These are phyloP conservation scores for Colletotrichum sp. DNA, from an alignment of 2,329 filamentous ascomycete genomes.

Conservation along the genomic window DNA sequence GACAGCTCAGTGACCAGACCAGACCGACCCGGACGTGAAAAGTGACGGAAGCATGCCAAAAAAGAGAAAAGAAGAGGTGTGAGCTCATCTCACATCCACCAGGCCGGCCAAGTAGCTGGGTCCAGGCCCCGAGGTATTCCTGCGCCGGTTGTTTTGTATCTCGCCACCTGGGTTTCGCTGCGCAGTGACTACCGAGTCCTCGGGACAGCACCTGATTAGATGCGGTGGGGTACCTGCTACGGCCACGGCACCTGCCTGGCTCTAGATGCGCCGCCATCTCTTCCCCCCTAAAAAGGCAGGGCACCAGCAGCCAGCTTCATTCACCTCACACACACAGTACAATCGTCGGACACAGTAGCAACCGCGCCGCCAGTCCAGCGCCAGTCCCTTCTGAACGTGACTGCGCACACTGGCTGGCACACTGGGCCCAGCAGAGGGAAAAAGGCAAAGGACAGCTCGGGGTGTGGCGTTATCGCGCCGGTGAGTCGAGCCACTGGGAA, in stretches of 20 bases:
- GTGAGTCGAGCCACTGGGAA: not conserved
- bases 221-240: slow-evolving; percentile 6
- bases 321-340: not conserved
- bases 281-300: not conserved
- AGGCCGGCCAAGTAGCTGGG: slow-evolving; percentile 1
- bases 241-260: not conserved
- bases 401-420: not conserved
- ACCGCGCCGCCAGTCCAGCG: not conserved
- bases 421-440: not conserved
- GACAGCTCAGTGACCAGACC: not conserved
- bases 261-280: not conserved
- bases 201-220: not conserved
- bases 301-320: not conserved
- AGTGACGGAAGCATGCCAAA: slow-evolving; percentile 20
- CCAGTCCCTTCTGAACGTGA: slow-evolving; percentile 21
- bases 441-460: slow-evolving; percentile 2
- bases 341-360: not conserved
- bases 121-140: slow-evolving; percentile 3
- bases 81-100: slow-evolving; percentile 17
- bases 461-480: slow-evolving; percentile 10
- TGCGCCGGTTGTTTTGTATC: not conserved
- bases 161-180: not conserved
- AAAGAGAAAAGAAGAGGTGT: slow-evolving; percentile 19
- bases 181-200: not conserved
- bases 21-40: slow-evolving; percentile 7